Conservation (phyloP, 495 filamentous ascomycete genomes). For the Trypethelium eluteriae region DNA sequence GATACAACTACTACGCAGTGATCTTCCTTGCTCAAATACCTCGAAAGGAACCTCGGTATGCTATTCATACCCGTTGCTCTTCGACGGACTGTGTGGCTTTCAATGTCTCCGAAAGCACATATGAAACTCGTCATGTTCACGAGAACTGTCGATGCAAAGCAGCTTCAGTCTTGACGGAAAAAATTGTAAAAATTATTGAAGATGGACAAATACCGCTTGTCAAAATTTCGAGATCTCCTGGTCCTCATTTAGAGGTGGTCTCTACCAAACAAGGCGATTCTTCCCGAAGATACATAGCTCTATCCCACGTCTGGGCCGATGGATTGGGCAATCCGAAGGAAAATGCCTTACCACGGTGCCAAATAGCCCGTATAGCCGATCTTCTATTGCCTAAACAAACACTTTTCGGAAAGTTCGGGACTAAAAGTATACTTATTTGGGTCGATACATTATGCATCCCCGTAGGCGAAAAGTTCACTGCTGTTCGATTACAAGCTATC, state of each 20-base stretch:
- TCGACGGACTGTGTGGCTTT: background rate
- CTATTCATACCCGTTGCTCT: background rate
- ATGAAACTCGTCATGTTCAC: background rate
- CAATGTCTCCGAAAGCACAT: background rate
- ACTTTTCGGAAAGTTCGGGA: background rate
- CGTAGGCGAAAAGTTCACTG: background rate
- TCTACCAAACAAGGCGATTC: background rate
- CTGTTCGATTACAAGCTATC: background rate
- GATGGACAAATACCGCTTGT: conserved; percentile 5
- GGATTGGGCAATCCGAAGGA: background rate
- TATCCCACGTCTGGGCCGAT: conserved; percentile 9
- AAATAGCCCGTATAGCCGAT: background rate
- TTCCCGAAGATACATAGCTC: background rate
- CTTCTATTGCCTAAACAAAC: background rate
- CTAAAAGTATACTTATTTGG: background rate
- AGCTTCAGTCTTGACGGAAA: background rate
- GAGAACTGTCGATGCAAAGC: background rate
- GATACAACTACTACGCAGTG: background rate
- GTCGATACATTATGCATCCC: conserved; percentile 1
- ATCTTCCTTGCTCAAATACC: conserved; percentile 8
- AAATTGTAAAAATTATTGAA: background rate
- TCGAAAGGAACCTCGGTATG: background rate
- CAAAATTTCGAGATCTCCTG: background rate
- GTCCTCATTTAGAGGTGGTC: background rate
- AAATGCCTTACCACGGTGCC: background rate